phyloP scores from a whole-genome alignment of 2,329 filamentous ascomycete species.

The Cytospora mali region DNA sequence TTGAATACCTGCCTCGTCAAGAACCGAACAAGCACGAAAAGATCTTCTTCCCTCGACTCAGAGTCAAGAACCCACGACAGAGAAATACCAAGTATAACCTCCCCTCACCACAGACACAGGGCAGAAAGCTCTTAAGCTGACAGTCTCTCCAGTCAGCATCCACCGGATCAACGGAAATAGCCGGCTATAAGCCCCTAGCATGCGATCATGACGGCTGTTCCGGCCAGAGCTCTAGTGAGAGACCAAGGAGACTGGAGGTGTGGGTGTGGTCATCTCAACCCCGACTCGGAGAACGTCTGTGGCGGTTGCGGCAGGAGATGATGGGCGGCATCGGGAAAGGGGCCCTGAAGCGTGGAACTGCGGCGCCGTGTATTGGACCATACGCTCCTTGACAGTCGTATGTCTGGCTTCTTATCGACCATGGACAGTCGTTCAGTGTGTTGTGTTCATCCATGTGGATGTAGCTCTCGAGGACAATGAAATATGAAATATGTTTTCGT shows the following conservation, averaged over 20 bases:
- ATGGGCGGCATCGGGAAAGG: background rate
- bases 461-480: too few species aligned
- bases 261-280: constrained; percentile 25
- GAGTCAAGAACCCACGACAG: background rate
- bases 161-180: background rate
- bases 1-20: constrained; percentile 1
- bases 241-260: constrained; percentile 26
- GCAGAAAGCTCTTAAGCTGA: background rate
- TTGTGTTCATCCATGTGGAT: background rate
- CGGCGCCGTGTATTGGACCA: background rate
- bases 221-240: constrained; percentile 23
- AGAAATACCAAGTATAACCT: background rate
- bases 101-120: background rate
- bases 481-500: too few species aligned
- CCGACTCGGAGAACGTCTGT: constrained; percentile 25
- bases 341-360: background rate
- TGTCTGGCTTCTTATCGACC: background rate
- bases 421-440: background rate
- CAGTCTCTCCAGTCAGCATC: background rate
- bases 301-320: constrained; percentile 25
- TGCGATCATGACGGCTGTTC: constrained; percentile 23
- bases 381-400: background rate
- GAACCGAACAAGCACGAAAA: background rate
- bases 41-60: background rate
- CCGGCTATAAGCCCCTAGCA: background rate